A percentile compares a stretch with the other conserved stretches of the same genome.
phyloP scores from a whole-genome alignment of 2,329 filamentous ascomycete species.

The Alternaria sp. region DNA sequence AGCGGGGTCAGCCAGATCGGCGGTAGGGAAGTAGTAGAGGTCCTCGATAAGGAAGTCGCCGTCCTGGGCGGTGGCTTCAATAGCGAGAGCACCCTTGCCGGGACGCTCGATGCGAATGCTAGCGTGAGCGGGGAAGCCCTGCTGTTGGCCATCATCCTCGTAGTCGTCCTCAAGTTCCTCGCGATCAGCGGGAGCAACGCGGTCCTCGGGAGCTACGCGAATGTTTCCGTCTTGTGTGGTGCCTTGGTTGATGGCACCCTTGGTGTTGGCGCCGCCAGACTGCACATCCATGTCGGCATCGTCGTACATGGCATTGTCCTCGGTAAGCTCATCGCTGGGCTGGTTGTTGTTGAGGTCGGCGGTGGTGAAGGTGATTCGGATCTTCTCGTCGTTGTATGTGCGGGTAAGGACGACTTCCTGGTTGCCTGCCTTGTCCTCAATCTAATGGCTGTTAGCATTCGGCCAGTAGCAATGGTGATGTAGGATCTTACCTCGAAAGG shows the following conservation, averaged over 20 bases:
- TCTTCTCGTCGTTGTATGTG: constrained; percentile 87
- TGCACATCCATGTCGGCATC: constrained; percentile 53
- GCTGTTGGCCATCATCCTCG: constrained; percentile 59
- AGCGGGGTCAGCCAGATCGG: constrained; percentile 76
- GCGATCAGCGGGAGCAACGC: constrained; percentile 62
- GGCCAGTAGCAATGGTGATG: no score
- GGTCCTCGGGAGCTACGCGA: constrained; percentile 63
- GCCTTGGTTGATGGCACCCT: constrained; percentile 62
- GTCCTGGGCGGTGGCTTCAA: constrained; percentile 86
- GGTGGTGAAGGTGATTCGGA: constrained; percentile 83
- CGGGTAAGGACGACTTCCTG: constrained; percentile 88
- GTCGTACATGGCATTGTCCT: constrained; percentile 57
- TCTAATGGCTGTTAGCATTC: constrained; percentile 40
- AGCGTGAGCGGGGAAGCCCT: constrained; percentile 78
- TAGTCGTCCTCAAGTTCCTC: constrained; percentile 64
- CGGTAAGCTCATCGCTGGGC: constrained; percentile 54
- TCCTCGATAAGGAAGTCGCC: constrained; percentile 88
- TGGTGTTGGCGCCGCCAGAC: constrained; percentile 63
- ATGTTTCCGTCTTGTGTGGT: constrained; percentile 58
- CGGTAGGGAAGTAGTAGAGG: constrained; percentile 83
- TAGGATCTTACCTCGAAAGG: constrained; percentile 70
- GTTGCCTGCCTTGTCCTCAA: constrained; percentile 79
- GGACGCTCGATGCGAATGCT: constrained; percentile 90
- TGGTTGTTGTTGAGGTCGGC: constrained; percentile 71
- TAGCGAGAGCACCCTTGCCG: constrained; percentile 80